Evolutionary conservation across 768 basidiomycete genomes (phyloP), one percentile per base, ranked within the genome.

Genomic region (Cyclocybe aegerita): DNA sequence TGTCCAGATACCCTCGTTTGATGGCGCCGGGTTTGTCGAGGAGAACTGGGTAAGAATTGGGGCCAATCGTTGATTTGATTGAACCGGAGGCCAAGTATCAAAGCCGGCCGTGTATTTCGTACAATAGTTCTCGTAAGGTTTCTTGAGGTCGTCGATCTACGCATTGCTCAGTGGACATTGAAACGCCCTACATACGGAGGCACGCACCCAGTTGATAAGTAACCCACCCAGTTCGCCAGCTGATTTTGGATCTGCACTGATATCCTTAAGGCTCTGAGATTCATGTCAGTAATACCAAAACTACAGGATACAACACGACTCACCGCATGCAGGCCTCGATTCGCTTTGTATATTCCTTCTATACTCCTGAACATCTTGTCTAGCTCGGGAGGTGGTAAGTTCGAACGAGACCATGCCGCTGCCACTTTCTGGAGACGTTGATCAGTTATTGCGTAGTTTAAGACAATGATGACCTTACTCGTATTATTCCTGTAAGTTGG

Each of bases 291-390:
- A 50, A 40, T 14, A 39, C 44, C 36, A 46, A 46, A 33, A 56
- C 42, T 42, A 46, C 17, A 47, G 38, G 23, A 37, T 11, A 30
- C 17, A 10, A 41, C 33, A 29, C 50, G 48, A 44, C 83, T 59
- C 57, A 95, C 94, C 41, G 78, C 73, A 48, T 92, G 80, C 53
- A 99, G 78, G 1, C 76, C 69, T 49, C 93, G 84, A 71, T 94
- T 98, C 15, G 92, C 89, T 67, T 93, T 90, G 75, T 94, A 99
- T 14, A 98, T 83, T 16, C 79, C 80, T 69, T 99, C 97, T 45
- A 98, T 83, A 58, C 87, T 86, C 56, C 97, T 79, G 70, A 99
- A 99, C 90, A 98, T 96, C 46, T 78, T 70, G 68, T 99, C 97
- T 30, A 99, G 78, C 57, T 91, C 88, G 7, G 81, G 81, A 11